A percentile compares a stretch with the other conserved stretches of the same genome.
These are phyloP conservation scores for Lolium rigidum DNA, from an alignment of 176 grass and related monocot genomes.

Conservation along the genomic window DNA sequence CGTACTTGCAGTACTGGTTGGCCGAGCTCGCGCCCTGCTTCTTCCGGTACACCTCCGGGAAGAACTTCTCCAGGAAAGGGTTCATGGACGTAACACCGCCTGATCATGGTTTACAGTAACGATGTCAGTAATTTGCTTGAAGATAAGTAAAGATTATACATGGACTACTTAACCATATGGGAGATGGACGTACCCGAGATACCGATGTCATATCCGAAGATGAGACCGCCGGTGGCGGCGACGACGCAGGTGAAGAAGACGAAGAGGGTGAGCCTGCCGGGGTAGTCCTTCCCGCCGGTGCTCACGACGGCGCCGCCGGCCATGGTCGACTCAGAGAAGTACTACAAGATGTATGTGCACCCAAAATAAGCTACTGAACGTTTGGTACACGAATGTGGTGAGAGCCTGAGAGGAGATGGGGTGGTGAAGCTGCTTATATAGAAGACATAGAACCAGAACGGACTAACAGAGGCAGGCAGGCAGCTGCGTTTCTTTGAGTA, in stretches of 20 bases:
- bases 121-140: not conserved
- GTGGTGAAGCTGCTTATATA: slow-evolving; percentile 7
- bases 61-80: slow-evolving; percentile 61
- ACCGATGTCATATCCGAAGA: slow-evolving; percentile 75
- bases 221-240: slow-evolving; percentile 67
- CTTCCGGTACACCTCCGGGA: slow-evolving; percentile 61
- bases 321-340: slow-evolving; percentile 34
- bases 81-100: slow-evolving; percentile 57
- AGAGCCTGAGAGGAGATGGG: not conserved
- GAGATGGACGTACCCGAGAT: slow-evolving; percentile 49
- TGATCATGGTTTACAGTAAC: not conserved
- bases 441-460: not conserved
- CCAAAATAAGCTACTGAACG: not conserved
- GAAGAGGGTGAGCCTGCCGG: slow-evolving; percentile 65
- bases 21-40: slow-evolving; percentile 6
- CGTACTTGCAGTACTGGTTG: slow-evolving; percentile 81
- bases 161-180: too few relatives aligned
- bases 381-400: not conserved
- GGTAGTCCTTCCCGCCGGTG: slow-evolving; percentile 59
- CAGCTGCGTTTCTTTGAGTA: not conserved
- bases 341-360: not conserved
- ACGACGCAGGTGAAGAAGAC: slow-evolving; percentile 64
- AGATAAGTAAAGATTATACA: not conserved
- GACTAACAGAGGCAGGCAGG: not conserved
- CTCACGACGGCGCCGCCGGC: slow-evolving; percentile 62